Evolutionary conservation across 306 rosid species (phyloP).

Genomic region (Nissolia schottii): DNA sequence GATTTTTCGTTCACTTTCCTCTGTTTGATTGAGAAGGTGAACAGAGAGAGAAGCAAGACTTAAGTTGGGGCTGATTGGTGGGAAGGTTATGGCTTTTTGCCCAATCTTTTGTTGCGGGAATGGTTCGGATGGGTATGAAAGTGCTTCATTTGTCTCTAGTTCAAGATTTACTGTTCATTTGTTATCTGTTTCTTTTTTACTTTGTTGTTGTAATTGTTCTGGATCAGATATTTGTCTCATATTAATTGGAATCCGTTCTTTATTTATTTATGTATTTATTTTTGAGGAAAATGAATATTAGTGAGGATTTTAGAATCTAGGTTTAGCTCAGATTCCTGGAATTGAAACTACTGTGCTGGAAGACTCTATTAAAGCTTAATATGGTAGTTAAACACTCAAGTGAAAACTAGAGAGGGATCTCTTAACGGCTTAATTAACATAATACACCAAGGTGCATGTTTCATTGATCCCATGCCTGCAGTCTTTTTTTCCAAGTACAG

Average conservation of each 20-base stretch:
- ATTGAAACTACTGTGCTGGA: constrained; percentile 1
- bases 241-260: background rate
- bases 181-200: background rate
- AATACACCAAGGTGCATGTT: background rate
- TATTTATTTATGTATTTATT: background rate
- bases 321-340: constrained; percentile 26
- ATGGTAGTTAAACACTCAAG: background rate
- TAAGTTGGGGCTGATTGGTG: constrained; percentile 25
- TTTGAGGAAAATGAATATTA: background rate
- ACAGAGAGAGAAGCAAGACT: background rate
- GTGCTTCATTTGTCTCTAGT: background rate
- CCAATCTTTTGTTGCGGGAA: constrained; percentile 64
- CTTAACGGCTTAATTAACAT: background rate
- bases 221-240: constrained; percentile 2
- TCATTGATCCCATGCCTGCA: background rate
- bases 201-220: background rate
- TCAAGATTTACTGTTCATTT: background rate
- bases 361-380: background rate
- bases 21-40: constrained; percentile 14
- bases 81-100: constrained; percentile 53
- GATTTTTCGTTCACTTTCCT: constrained; percentile 19
- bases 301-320: constrained; percentile 33
- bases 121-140: constrained; percentile 67
- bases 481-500: background rate
- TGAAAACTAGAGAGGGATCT: background rate